Conservation (phyloP, 2,329 filamentous ascomycete species). For the Colletotrichum sp. region DNA sequence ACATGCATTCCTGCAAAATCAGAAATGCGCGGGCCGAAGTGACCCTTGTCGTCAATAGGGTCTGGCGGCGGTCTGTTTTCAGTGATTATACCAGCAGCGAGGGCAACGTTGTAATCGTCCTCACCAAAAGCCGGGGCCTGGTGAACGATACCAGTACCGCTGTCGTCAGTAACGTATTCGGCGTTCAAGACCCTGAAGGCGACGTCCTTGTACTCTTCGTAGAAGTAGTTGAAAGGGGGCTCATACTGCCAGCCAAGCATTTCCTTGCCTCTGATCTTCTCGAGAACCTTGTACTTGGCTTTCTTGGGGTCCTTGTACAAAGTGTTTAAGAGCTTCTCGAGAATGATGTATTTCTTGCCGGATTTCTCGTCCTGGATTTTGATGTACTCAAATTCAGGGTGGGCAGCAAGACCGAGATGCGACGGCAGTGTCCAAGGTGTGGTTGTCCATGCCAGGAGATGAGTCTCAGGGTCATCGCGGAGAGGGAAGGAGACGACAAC, state of each 20-base stretch:
- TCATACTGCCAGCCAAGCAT: constrained; percentile 91
- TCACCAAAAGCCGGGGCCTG: constrained; percentile 94
- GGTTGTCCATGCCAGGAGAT: constrained; percentile 86
- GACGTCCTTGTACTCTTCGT: constrained; percentile 84
- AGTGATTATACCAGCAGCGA: constrained; percentile 78
- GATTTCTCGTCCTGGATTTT: constrained; percentile 85
- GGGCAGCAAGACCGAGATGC: constrained; percentile 76
- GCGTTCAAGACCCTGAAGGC: constrained; percentile 85
- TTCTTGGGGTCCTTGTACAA: constrained; percentile 97
- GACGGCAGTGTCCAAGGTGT: constrained; percentile 87
- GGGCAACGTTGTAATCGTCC: constrained; percentile 88
- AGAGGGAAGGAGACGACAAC: constrained; percentile 89
- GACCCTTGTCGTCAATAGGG: constrained; percentile 84
- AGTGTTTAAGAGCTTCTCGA: constrained; percentile 81
- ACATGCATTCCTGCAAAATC: constrained; percentile 90
- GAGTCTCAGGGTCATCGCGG: constrained; percentile 75
- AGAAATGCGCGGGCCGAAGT: constrained; percentile 76
- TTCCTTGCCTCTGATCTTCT: constrained; percentile 80
- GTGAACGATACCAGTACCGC: constrained; percentile 93
- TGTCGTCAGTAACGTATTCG: constrained; percentile 85
- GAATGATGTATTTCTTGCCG: constrained; percentile 82
- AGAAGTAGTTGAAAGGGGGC: constrained; percentile 89
- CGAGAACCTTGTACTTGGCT: constrained; percentile 85
- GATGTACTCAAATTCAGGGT: constrained; percentile 86
- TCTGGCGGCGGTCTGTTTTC: constrained; percentile 84